Evolutionary conservation across 345 rosid genomes (phyloP), one percentile per base, ranked within the genome.

Genomic region (Rhizophora apiculata): DNA sequence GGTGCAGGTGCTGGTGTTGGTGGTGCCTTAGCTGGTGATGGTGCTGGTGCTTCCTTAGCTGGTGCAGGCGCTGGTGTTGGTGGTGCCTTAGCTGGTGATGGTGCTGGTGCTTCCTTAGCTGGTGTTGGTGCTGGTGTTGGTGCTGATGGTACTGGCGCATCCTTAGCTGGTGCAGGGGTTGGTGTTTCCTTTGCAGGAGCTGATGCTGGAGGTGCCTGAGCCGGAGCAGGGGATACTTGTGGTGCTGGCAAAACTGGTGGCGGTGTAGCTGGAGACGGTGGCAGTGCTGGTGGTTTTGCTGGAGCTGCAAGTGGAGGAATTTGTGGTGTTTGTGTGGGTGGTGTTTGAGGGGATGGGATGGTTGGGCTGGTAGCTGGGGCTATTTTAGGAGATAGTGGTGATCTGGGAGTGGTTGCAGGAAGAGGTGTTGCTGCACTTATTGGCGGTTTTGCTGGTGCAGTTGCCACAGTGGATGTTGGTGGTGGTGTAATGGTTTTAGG

Each of bases 351-450:
- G 26, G 87, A 81, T 53, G 87, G 87, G 56, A 85, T 83, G 20
- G 73, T 48, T 36, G 94, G 94, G 72, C 82, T 89, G 60, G 74
- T 77, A 64, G 81, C 85, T 60, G 97, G 96, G 79, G 88, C 76
- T 68, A 71, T 87, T 77, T 82, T 85, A 20, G 94, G 97, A 67
- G 88, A 67, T 13, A 84, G 85, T 51, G 90, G 21, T 53, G 85
- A 19, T 30, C 31, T 72, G 32, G 96, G 89, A 75, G 87, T 82
- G 30, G 79, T 70, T 66, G 72, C 72, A 18, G 89, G 81, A 10
- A 93, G 90, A 24, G 82, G 79, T n/a, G 81, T 77, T 22, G 76
- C 70, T 16, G 84, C 78, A 68, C 74, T 72, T 55, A 67, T 56
- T 24, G 91, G 86, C 69, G 88, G 72, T 43, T 60, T 82, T 8